A percentile compares a stretch with the other conserved stretches of the same genome.
These are phyloP conservation scores for Neopestalotiopsis rosae DNA, from an alignment of 2,329 filamentous ascomycete species.

Conservation along the genomic window DNA sequence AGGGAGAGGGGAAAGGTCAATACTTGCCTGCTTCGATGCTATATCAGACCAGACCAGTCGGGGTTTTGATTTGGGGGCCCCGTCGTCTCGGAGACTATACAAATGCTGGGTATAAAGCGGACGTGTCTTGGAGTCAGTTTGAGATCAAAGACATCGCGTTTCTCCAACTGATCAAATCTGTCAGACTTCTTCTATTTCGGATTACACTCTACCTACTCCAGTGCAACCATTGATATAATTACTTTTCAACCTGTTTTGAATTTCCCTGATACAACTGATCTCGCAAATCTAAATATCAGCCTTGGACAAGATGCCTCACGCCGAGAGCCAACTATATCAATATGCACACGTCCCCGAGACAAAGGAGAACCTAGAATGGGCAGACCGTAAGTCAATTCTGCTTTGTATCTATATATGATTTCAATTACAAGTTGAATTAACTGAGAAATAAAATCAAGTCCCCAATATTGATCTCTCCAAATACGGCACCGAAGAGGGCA, in stretches of 20 bases:
- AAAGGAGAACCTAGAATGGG: slow-evolving; percentile 42
- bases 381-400: slow-evolving; percentile 34
- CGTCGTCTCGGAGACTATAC: not conserved
- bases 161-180: slow-evolving; percentile 17
- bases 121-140: not conserved
- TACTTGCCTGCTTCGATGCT: not conserved
- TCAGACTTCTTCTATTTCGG: not conserved
- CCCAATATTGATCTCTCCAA: slow-evolving; percentile 39
- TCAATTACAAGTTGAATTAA: not conserved
- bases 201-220: not conserved
- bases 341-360: slow-evolving; percentile 43
- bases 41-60: not conserved
- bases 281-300: not conserved
- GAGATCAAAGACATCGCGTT: not conserved
- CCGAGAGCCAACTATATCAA: slow-evolving; percentile 34
- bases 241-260: too few species aligned
- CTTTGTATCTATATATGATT: not conserved
- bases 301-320: slow-evolving; percentile 38
- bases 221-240: too few species aligned
- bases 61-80: not conserved
- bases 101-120: slow-evolving; percentile 1
- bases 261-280: too few species aligned
- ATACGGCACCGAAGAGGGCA: slow-evolving; percentile 39
- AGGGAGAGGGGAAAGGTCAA: not conserved
- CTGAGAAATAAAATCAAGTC: slow-evolving; percentile 26